A percentile compares a stretch with the other conserved stretches of the same genome.
These are phyloP conservation scores for Globisporangium cylindrosporum DNA, from an alignment of 352 stramenopile genomes.

Conservation along the genomic window DNA sequence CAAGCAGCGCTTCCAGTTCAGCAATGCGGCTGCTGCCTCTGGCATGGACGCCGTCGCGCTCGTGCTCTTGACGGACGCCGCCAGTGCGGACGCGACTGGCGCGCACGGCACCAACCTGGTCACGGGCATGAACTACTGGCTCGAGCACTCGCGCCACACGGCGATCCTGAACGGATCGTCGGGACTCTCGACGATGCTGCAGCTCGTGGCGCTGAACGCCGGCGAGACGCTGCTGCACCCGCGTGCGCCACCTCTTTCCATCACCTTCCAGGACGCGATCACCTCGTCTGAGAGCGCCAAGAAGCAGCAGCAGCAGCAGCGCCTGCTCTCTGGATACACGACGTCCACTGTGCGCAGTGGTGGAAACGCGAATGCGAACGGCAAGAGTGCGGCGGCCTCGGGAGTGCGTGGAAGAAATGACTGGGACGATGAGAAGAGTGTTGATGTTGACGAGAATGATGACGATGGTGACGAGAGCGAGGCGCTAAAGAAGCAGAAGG, in stretches of 20 bases:
- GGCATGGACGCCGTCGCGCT: constrained; percentile 42
- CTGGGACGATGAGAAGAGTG: constrained; percentile 33
- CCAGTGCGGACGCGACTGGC: constrained; percentile 51
- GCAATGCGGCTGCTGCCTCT: constrained; percentile 3
- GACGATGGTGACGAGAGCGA: constrained; percentile 10
- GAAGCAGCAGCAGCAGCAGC: constrained; percentile 8
- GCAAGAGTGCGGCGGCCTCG: constrained; percentile 3
- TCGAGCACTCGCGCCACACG: constrained; percentile 21
- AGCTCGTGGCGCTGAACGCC: constrained; percentile 56
- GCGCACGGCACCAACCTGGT: constrained; percentile 57
- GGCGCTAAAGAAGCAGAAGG: constrained; percentile 26
- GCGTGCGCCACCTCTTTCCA: constrained; percentile 60
- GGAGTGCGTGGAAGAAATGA: constrained; percentile 35
- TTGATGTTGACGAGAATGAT: not conserved
- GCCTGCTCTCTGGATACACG: constrained; percentile 1
- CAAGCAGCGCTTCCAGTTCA: constrained; percentile 21
- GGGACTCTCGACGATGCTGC: constrained; percentile 30
- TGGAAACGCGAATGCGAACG: not conserved
- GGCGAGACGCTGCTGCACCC: constrained; percentile 73
- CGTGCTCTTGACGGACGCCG: constrained; percentile 48
- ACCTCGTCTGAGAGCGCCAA: constrained; percentile 15
- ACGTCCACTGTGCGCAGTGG: not conserved
- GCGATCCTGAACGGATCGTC: constrained; percentile 22
- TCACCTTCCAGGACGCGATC: constrained; percentile 42
- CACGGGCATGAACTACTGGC: constrained; percentile 56